Base-by-base conservation (phyloP, 2,329 filamentous ascomycete species). In the Verticillium isaacii region DNA sequence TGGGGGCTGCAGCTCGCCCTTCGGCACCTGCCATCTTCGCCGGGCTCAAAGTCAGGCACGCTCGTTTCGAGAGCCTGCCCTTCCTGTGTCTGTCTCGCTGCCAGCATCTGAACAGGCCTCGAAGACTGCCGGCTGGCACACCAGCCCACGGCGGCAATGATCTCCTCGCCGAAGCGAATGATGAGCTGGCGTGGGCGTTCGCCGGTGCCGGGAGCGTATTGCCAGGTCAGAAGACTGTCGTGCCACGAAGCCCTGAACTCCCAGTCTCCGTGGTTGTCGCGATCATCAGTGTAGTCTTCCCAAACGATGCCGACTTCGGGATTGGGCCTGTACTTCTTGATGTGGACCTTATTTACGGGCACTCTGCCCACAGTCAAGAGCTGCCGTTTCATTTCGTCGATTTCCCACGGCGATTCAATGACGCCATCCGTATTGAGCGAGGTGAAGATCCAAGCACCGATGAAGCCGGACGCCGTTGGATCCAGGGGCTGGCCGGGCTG, bases 141-240 rank as follows among this genome's bases (percentile, higher is more conserved):
- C 66, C 66, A 67, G 1, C 25, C 50, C 14, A 59, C 56, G 0
- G 59, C 36, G 11, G 80, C 82, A 64, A 70, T 57, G 9, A 61
- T 17, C 25, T 65, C 39, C 29, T 61, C 59, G 50, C 66, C 57
- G 36, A 60, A 65, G 19, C 63, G 61, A 14, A 66, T 57, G 3
- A 61, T 37, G 12, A 67, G 59, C 25, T 58, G 58, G 17, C 59
- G 41, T 7, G 62, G 58, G 5, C 59, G 60, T 2, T 9, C n/a
- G 4, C 57, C 60, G 7, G 50, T 60, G 17, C 57, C 57, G 19
- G 62, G 62, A 1, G 60, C 63, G 37, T 65, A 65, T 39, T 54
- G 54, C 60, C 62, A 65, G 5, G 60, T 59, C 2, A 64, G 41
- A 2, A 65, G 60, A 29, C 63, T 61, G 7, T 55, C 45, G 41